Conservation (phyloP, 1,284 basidiomycete genomes). For the Neonothopanus nambi region DNA sequence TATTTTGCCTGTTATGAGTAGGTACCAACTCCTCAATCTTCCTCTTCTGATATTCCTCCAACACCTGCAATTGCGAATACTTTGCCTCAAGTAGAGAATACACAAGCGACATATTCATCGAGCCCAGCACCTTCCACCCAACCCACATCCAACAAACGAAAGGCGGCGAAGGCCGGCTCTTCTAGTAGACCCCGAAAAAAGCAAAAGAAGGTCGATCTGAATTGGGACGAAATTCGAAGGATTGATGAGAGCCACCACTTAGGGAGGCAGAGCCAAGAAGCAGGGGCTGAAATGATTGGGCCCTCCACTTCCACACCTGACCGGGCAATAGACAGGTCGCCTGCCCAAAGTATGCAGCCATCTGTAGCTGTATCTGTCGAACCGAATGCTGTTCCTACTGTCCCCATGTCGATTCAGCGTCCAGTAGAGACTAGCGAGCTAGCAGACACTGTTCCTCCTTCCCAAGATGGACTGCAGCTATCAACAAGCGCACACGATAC, state of each 20-base stretch:
- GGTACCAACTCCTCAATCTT: too few species aligned
- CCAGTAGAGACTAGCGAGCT: not conserved
- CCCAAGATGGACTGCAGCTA: too few species aligned
- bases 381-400: not conserved
- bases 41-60: too few species aligned
- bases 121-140: too few species aligned
- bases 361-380: not conserved
- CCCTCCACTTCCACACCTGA: not conserved
- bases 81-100: too few species aligned
- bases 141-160: too few species aligned
- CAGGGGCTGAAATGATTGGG: not conserved
- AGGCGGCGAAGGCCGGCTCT: conserved; percentile 21
- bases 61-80: too few species aligned
- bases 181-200: not conserved
- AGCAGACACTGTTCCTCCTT: not conserved
- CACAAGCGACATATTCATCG: too few species aligned
- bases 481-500: too few species aligned
- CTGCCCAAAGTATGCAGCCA: not conserved
- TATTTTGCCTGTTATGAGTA: too few species aligned
- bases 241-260: not conserved
- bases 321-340: not conserved
- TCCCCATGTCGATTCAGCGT: not conserved
- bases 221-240: not conserved
- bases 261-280: not conserved
- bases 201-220: too few species aligned